These are phyloP conservation scores for Mycena crocata DNA, from an alignment of 768 basidiomycete species.

Conservation along the genomic window DNA sequence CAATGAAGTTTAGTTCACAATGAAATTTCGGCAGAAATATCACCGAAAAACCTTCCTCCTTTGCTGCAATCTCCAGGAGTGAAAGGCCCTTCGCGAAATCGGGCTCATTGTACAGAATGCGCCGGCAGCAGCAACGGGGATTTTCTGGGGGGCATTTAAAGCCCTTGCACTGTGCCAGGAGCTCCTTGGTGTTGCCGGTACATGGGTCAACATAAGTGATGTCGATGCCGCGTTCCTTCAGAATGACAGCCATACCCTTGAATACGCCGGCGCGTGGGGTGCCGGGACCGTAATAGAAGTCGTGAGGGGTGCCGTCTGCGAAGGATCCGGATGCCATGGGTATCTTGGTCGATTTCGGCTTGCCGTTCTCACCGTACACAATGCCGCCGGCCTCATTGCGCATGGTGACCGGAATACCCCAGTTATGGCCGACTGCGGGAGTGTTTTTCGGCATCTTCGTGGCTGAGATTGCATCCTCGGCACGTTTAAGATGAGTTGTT, in stretches of 20 bases:
- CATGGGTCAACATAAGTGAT: background rate
- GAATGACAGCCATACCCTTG: slow-evolving; percentile 4
- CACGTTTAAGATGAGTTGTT: background rate
- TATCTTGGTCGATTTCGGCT: background rate
- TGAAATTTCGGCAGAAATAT: slow-evolving; percentile 34
- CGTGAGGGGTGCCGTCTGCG: background rate
- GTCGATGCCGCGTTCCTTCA: background rate
- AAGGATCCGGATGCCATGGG: background rate
- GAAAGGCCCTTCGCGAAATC: background rate
- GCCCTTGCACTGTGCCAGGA: background rate
- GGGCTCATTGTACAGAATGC: background rate
- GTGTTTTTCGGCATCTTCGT: background rate
- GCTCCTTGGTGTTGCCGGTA: background rate
- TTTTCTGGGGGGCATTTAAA: background rate
- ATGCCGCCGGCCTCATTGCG: too few relatives aligned
- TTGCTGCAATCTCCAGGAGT: background rate
- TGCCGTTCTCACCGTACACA: background rate
- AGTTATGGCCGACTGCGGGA: background rate
- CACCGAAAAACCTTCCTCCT: background rate
- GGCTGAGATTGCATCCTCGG: background rate
- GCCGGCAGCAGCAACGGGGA: background rate
- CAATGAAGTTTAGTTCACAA: slow-evolving; percentile 37
- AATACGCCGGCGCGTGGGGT: background rate
- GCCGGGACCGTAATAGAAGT: background rate
- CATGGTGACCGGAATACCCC: too few relatives aligned